Evolutionary conservation across 1,284 basidiomycete genomes (phyloP), one percentile per base, ranked within the genome.

Genomic region (Leccinum pseudoinsigne): DNA sequence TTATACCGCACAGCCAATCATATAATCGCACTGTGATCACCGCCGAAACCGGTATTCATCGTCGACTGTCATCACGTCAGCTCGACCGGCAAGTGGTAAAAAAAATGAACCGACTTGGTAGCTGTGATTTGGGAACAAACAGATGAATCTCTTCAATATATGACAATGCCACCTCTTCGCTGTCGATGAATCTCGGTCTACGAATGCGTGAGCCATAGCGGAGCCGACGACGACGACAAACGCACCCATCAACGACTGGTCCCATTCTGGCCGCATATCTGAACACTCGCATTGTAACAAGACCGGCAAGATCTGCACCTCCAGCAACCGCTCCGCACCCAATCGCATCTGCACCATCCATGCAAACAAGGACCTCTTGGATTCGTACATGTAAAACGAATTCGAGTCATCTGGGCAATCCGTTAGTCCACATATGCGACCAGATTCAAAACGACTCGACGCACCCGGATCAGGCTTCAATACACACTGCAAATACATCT

Each of bases 301-400:
- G n/a, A 89, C 83, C 21, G 89, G 83, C 21, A 98, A 82, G 3
- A 96, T 70, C 59, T 92, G 89, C 3, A 88, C 85, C 64, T 96
- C 94, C 8, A 98, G 77, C 28, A 51, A 23, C 21, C 12, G 6
- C 21, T 51, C 47, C 21, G 6, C 21, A 14, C 47, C 21, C 12
- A 21, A 23, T 51, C 21, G 47, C 12, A 3, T 51, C 47, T 51
- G 89, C 0, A 94, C 88, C 77, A 98, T 86, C 34, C 94, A 86
- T 31, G 91, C 86, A 62, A 98, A 86, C 67, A 97, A 82, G 1
- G 94, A 91, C 84, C 28, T 28, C 28, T 28, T 95, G 16, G 95
- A 87, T 76, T 98, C 97, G 72, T 97, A 98, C 16, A 98, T 93
- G 77, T 97, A 98, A 55, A 97, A 82, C 0, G 94, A 84, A 71